Base-by-base conservation (phyloP, 75 land plant species). In the Pinus taeda region DNA sequence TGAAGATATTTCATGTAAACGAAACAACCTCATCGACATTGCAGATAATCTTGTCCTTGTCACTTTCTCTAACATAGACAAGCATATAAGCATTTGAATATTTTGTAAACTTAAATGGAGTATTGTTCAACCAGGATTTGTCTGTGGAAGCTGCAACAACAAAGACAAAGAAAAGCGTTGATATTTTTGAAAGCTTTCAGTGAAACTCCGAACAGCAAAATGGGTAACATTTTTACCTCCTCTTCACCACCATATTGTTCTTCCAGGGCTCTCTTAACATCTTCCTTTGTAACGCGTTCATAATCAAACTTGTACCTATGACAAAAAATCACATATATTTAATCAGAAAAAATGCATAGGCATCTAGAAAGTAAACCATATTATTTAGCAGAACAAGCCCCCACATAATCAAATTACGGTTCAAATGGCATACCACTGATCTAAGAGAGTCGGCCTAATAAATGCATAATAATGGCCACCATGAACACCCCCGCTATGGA, bases 391-490 rank as follows among this genome's bases (percentile, higher is more conserved):
- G 55, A 49, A 49, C 11, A 49, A 9, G 11, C 12, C 55, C 55
- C 12, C 55, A 9, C 55, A 49, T 49, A 49, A 45, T 49, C 12
- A 49, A 11, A 49, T 9, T 11, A 49, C 9, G 55, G 55, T 49
- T 49, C 55, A 49, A 49, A 49, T 49, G 12, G 2, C 84, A 77
- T 87, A 96, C 98, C 98, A 96, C 72, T 91, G 98, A 79, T 96
- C 94, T 60, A 96, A 86, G 15, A 96, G 83, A 49, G 94, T 92
- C 21, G 98, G 98, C 83, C 98, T 85, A 76, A 93, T 96, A 71
- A 89, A 96, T 53, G 98, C 96, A 90, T 95, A 95, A 64, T 95
- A 95, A 76, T 95, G 98, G 45, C 96, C 98, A 62, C 96, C 96
- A 75, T 93, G 96, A 30, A 95, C 98, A 14, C 98, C 98, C 36